A percentile compares a stretch with the other conserved stretches of the same genome.
phyloP scores from a whole-genome alignment of 257 asterid genomes.

The Solanum sitiens region DNA sequence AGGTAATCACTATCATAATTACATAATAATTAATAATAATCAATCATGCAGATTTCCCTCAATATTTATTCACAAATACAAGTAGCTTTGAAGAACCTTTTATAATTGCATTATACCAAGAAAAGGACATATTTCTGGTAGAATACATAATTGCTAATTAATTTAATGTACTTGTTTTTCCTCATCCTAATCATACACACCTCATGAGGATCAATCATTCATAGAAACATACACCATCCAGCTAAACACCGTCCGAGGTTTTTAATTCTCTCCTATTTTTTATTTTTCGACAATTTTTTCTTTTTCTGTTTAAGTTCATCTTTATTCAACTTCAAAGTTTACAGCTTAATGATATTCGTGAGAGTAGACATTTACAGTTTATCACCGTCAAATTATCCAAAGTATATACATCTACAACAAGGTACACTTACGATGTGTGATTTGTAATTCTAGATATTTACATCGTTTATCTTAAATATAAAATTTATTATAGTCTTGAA shows the following conservation, averaged over 20 bases:
- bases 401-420: background rate
- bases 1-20: background rate
- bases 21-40: background rate
- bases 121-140: background rate
- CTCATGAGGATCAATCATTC: background rate
- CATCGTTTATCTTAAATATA: background rate
- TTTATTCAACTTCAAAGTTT: background rate
- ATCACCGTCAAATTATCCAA: background rate
- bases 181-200: background rate
- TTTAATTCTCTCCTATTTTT: background rate
- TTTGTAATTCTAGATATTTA: background rate
- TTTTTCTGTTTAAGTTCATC: background rate
- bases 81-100: background rate
- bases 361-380: background rate
- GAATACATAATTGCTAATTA: background rate
- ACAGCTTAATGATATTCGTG: background rate
- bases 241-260: slow-evolving; percentile 3
- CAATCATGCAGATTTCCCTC: background rate
- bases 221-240: background rate
- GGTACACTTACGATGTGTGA: background rate
- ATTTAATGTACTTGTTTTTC: background rate
- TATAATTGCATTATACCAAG: background rate
- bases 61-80: background rate
- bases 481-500: background rate
- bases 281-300: background rate